A percentile compares a stretch with the other conserved stretches of the same genome.
phyloP scores from a whole-genome alignment of 805 yeast genomes.

The Cyberlindnera mycetangii region DNA sequence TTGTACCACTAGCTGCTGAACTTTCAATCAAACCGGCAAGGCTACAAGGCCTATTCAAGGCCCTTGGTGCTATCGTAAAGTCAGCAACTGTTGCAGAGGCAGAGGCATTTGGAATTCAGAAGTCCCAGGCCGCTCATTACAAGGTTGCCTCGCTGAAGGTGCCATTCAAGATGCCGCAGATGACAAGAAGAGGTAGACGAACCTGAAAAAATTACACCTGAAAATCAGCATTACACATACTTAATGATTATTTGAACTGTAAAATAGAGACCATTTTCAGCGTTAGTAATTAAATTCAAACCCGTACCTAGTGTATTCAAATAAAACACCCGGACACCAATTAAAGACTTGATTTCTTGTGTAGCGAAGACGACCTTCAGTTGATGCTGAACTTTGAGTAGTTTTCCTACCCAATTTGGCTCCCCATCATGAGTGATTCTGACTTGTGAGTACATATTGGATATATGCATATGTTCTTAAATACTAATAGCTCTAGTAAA shows the following conservation, averaged over 20 bases:
- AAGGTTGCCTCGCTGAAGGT: slow-evolving; percentile 82
- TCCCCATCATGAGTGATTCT: not conserved
- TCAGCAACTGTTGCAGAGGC: slow-evolving; percentile 71
- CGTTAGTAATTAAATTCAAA: no score
- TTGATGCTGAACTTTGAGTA: no score
- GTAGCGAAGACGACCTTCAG: no score
- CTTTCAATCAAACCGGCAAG: slow-evolving; percentile 76
- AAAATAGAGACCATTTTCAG: not conserved
- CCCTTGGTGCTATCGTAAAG: slow-evolving; percentile 79
- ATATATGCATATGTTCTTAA: not conserved
- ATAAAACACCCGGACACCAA: slow-evolving; percentile 1
- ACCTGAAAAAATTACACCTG: not conserved
- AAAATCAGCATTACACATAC: not conserved
- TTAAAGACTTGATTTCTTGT: no score
- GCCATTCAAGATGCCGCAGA: slow-evolving; percentile 86
- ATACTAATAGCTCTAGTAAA: slow-evolving; percentile 7
- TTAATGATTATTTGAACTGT: no score
- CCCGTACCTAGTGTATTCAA: not conserved
- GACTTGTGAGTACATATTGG: not conserved
- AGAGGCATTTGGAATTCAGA: slow-evolving; percentile 67
- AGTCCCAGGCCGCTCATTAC: slow-evolving; percentile 55
- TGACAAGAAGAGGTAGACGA: slow-evolving; percentile 61
- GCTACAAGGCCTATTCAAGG: slow-evolving; percentile 64
- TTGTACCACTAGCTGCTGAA: slow-evolving; percentile 82
- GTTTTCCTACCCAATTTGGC: no score